Evolutionary conservation across 1,139 yeast genomes (phyloP).

Genomic region (Blastobotrys petasosporus): DNA sequence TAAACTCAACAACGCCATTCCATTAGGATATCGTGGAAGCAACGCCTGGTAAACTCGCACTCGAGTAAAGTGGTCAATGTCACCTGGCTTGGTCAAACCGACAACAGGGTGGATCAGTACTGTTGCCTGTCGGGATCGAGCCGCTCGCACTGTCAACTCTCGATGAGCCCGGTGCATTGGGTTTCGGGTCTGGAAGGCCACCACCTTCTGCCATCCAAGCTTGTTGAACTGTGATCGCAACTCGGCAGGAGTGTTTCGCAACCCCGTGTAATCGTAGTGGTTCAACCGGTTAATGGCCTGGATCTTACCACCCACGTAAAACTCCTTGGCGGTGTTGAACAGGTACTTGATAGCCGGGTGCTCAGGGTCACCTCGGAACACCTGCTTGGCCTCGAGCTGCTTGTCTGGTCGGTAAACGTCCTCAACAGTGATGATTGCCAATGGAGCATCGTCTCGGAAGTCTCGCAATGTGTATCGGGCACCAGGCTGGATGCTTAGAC

Average conservation of each 20-base stretch:
- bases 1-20: slow-evolving; percentile 82
- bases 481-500: slow-evolving; percentile 42
- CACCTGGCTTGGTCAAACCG: slow-evolving; percentile 96
- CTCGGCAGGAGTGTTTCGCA: slow-evolving; percentile 87
- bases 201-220: slow-evolving; percentile 85
- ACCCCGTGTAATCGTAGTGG: slow-evolving; percentile 85
- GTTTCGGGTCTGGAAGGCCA: slow-evolving; percentile 96
- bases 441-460: slow-evolving; percentile 71
- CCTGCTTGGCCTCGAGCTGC: slow-evolving; percentile 69
- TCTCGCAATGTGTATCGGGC: slow-evolving; percentile 71
- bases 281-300: slow-evolving; percentile 80
- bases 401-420: slow-evolving; percentile 83
- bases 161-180: slow-evolving; percentile 99
- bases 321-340: slow-evolving; percentile 68
- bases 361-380: slow-evolving; percentile 94
- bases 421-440: slow-evolving; percentile 74
- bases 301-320: slow-evolving; percentile 79
- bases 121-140: slow-evolving; percentile 68
- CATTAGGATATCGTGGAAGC: slow-evolving; percentile 86
- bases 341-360: slow-evolving; percentile 88
- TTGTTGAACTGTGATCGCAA: slow-evolving; percentile 74
- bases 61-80: slow-evolving; percentile 95
- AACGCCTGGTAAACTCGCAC: slow-evolving; percentile 92
- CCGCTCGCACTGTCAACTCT: slow-evolving; percentile 93
- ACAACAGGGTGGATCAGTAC: slow-evolving; percentile 95